Percentiles rank a stretch among this genome's conserved stretches.
Evolutionary conservation across 2,329 filamentous ascomycete species (phyloP).

Genomic region (Pseudogymnoascus sp.): DNA sequence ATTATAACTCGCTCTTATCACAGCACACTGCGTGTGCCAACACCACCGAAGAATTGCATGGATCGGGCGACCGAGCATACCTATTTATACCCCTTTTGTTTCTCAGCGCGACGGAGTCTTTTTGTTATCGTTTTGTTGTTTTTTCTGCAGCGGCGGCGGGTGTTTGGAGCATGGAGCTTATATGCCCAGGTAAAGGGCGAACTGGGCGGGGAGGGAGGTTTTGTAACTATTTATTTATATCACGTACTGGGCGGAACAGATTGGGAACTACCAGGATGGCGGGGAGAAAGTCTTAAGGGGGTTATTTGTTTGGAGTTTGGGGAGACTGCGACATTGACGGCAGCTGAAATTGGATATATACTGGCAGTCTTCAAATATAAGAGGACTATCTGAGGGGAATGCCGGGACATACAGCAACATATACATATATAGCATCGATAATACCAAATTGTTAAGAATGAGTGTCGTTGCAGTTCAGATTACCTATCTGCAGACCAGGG

Average conservation of each 20-base stretch:
- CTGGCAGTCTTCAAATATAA: not conserved
- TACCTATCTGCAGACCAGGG: not conserved
- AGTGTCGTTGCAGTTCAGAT: not conserved
- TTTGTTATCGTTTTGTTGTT: not conserved
- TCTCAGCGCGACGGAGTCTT: not conserved
- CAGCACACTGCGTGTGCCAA: not conserved
- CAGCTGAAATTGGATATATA: not conserved
- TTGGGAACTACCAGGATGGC: not conserved
- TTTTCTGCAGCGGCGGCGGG: not conserved
- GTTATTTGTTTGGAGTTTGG: slow-evolving; percentile 4
- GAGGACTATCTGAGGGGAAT: not conserved
- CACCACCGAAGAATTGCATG: not conserved
- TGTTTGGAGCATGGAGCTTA: slow-evolving; percentile 8
- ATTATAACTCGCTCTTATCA: slow-evolving; percentile 1
- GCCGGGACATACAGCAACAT: not conserved
- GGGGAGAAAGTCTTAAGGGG: not conserved
- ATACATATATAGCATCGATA: not conserved
- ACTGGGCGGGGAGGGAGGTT: not conserved
- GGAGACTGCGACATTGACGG: not conserved
- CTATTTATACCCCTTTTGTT: slow-evolving; percentile 8
- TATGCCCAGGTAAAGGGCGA: not conserved
- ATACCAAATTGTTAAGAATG: slow-evolving; percentile 7
- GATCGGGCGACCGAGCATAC: not conserved
- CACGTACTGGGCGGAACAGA: not conserved
- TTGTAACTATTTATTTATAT: slow-evolving; percentile 8